Base-by-base conservation (phyloP, 441 rosid genomes). In the Melastoma candidum region DNA sequence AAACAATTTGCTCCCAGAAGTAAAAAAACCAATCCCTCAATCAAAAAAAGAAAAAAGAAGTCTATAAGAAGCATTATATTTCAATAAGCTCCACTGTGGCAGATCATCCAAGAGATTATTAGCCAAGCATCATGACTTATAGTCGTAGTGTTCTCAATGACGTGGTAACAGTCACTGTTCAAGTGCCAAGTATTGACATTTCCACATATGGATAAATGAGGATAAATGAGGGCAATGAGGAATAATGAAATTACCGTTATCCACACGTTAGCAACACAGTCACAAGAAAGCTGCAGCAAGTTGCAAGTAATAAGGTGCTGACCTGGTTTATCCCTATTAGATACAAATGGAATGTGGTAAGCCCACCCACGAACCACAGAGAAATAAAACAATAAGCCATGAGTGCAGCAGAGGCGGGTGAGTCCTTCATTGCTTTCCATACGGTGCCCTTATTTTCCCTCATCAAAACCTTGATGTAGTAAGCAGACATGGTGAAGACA, bases 341-440 rank as follows among this genome's bases (percentile, higher is more conserved):
- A 68, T 92, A 88, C 60, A 79, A 72, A 74, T 92, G 98, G 73
- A 88, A 88, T 53, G 97, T 94, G 7, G 97, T 84, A 44, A 92
- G 95, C 29, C 98, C 97, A 60, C 98, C 95, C 47, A 93, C 98
- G 75, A 88, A 88, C 97, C 98, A 93, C 46, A 93, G 77, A 4
- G 88, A 60, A 52, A 88, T 72, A 72, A 88, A 93, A 71, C 92
- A 82, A 66, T 88, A 88, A 57, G 68, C 81, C 92, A 93, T 88
- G 36, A 93, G 68, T 49, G 84, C 17, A 17, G 86, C 88, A 41
- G 97, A 81, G 50, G 83, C 82, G 54, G 97, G 97, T 48, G 98
- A 88, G 69, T 74, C 84, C 71, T 77, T 71, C 95, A 93, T 84
- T 9, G 98, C 90, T 67, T 61, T 88, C 96, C 94, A 93, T 46